Percentiles rank a stretch among this genome's conserved stretches.
These are phyloP conservation scores for Linnemannia elongata DNA, from an alignment of 192 early-diverging fungal genomes.

Conservation along the genomic window DNA sequence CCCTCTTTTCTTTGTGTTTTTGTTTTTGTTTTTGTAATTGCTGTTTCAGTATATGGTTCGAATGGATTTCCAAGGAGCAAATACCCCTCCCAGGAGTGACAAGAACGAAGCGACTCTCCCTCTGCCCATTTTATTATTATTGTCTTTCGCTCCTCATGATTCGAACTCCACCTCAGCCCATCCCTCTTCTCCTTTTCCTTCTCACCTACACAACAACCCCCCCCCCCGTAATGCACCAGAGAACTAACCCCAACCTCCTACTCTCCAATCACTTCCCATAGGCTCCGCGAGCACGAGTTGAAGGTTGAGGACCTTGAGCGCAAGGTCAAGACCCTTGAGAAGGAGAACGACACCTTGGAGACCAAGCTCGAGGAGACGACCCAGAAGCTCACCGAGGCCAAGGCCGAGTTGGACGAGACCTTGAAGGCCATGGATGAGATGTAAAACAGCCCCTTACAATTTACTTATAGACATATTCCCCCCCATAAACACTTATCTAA, in stretches of 20 bases:
- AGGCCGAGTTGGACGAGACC: constrained; percentile 83
- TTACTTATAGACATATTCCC: constrained; percentile 3
- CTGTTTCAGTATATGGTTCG: not conserved
- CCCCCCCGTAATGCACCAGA: not conserved
- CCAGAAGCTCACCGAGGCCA: constrained; percentile 68
- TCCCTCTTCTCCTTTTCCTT: not conserved
- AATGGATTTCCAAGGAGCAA: not conserved
- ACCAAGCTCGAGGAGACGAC: constrained; percentile 73
- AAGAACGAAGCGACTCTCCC: too few relatives aligned
- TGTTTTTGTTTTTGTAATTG: not conserved
- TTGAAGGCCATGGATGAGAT: constrained; percentile 82
- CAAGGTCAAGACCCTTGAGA: constrained; percentile 82
- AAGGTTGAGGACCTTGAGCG: constrained; percentile 90
- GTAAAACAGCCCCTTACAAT: constrained; percentile 56
- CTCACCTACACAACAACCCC: not conserved
- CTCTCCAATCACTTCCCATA: constrained; percentile 22
- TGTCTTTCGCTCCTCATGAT: not conserved
- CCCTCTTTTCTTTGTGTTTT: not conserved
- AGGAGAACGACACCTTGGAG: constrained; percentile 75
- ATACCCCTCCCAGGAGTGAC: too few relatives aligned
- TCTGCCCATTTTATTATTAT: not conserved
- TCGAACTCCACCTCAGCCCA: not conserved
- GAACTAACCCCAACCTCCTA: not conserved
- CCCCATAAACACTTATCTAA: not conserved
- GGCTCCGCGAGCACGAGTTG: constrained; percentile 82